phyloP scores from a whole-genome alignment of 129 eudicot genomes.

The Solidago caesia region DNA sequence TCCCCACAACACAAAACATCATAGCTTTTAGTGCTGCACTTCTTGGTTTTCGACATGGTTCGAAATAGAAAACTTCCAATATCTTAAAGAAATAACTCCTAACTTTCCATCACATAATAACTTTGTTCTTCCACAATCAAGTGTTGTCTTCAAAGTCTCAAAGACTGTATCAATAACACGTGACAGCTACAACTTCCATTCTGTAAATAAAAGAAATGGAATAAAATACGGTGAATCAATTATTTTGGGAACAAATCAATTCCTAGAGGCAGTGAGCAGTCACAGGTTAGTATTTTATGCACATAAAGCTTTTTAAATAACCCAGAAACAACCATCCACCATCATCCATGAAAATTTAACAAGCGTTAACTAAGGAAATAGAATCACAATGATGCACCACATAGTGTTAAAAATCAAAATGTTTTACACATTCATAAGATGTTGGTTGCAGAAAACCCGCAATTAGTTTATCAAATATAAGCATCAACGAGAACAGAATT shows the following conservation, averaged over 20 bases:
- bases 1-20: constrained; percentile 30
- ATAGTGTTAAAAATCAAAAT: too few species aligned
- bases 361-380: too few species aligned
- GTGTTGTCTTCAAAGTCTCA: constrained; percentile 8
- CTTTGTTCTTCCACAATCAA: background rate
- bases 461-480: background rate
- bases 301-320: background rate
- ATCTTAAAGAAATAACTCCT: constrained; percentile 18
- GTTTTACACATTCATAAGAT: too few species aligned
- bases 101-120: constrained; percentile 15
- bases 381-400: too few species aligned
- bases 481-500: constrained; percentile 2
- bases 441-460: too few species aligned
- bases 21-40: constrained; percentile 12
- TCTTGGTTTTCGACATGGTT: constrained; percentile 12
- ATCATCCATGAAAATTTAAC: background rate
- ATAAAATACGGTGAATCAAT: background rate
- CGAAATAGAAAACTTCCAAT: constrained; percentile 4
- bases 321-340: too few species aligned
- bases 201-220: constrained; percentile 9
- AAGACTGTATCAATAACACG: background rate
- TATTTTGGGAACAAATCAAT: background rate
- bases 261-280: background rate
- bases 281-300: background rate
- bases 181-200: constrained; percentile 14